Conservation (phyloP, 2,329 filamentous ascomycete species). For the Fusarium longipes region DNA sequence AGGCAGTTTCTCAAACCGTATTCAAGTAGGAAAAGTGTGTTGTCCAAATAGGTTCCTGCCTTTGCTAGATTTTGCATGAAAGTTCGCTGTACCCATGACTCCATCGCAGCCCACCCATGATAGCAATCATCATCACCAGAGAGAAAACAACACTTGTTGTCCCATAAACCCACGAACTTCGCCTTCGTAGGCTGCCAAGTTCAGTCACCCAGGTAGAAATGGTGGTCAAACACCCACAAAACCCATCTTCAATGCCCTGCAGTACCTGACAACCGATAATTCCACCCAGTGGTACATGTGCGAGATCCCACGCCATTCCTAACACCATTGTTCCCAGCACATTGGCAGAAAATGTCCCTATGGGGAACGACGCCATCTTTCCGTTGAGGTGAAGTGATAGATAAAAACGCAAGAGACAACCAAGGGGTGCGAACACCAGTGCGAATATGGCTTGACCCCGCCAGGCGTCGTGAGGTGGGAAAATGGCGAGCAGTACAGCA, state of each 20-base stretch:
- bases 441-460: slow-evolving; percentile 80
- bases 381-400: slow-evolving; percentile 77
- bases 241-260: slow-evolving; percentile 74
- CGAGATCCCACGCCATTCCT: slow-evolving; percentile 82
- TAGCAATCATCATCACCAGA: slow-evolving; percentile 69
- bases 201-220: slow-evolving; percentile 76
- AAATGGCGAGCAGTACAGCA: slow-evolving; percentile 75
- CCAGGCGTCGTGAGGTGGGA: slow-evolving; percentile 80
- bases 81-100: slow-evolving; percentile 63
- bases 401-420: slow-evolving; percentile 81
- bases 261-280: slow-evolving; percentile 74
- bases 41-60: background rate
- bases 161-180: slow-evolving; percentile 76
- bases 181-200: slow-evolving; percentile 62
- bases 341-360: slow-evolving; percentile 89
- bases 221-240: slow-evolving; percentile 74
- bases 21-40: background rate
- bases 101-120: slow-evolving; percentile 84
- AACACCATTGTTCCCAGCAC: slow-evolving; percentile 79
- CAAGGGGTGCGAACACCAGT: slow-evolving; percentile 83
- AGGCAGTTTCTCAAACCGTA: background rate
- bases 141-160: slow-evolving; percentile 67
- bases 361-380: slow-evolving; percentile 73
- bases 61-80: slow-evolving; percentile 26
- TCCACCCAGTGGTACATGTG: slow-evolving; percentile 70